A percentile compares a stretch with the other conserved stretches of the same genome.
Evolutionary conservation across 331 rosid species (phyloP).

Genomic region (Phaseolus coccineus): DNA sequence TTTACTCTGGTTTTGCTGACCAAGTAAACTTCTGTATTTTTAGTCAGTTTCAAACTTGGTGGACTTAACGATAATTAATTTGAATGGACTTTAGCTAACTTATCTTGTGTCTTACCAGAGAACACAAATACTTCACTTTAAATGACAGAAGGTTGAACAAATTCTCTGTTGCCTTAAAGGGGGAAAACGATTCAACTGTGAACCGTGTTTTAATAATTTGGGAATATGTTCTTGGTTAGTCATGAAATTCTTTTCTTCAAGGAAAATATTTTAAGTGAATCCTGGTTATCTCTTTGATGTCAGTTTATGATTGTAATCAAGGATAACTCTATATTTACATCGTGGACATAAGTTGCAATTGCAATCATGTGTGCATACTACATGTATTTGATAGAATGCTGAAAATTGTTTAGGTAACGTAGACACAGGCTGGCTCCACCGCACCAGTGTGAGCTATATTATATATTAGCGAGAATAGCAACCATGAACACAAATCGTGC

Average conservation of each 20-base stretch:
- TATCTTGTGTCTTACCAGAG: constrained; percentile 14
- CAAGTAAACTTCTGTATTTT: constrained; percentile 13
- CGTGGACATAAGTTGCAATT: background rate
- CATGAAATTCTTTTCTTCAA: background rate
- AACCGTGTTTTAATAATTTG: constrained; percentile 12
- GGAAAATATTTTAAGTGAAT: constrained; percentile 15
- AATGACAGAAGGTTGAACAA: background rate
- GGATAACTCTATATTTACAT: constrained; percentile 19
- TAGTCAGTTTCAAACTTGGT: background rate
- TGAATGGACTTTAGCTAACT: constrained; percentile 6
- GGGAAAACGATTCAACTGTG: background rate
- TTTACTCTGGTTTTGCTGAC: constrained; percentile 16
- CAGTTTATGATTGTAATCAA: constrained; percentile 21
- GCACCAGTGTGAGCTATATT: constrained; percentile 14
- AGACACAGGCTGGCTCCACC: constrained; percentile 7
- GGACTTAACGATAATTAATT: constrained; percentile 9
- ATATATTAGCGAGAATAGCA: constrained; percentile 17
- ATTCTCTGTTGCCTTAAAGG: constrained; percentile 7
- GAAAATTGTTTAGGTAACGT: background rate
- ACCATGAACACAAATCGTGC: constrained; percentile 9
- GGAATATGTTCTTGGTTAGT: background rate
- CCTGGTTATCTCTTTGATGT: background rate
- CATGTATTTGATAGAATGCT: constrained; percentile 17
- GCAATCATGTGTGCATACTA: background rate
- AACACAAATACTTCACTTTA: background rate